Conservation (phyloP, 306 rosid species). For the Pyrus pyrifolia region DNA sequence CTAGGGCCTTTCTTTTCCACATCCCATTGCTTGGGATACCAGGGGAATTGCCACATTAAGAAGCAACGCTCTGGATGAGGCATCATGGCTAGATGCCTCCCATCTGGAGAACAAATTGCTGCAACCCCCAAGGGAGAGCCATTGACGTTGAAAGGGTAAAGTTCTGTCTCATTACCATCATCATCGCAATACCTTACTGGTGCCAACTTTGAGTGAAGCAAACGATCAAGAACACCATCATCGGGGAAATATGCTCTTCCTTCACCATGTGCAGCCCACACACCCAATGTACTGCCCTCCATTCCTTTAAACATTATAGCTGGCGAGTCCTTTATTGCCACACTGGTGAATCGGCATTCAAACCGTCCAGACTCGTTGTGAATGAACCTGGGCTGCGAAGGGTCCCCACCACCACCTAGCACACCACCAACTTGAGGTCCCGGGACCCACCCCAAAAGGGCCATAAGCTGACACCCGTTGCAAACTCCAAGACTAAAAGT, state of each 20-base stretch:
- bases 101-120: constrained; percentile 87
- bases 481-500: constrained; percentile 92
- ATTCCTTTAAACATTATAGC: constrained; percentile 79
- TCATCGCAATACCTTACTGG: constrained; percentile 84
- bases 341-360: constrained; percentile 87
- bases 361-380: constrained; percentile 85
- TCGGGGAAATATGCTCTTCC: constrained; percentile 89
- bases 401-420: constrained; percentile 73
- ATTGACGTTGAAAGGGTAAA: constrained; percentile 76
- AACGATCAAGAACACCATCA: constrained; percentile 49
- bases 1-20: constrained; percentile 80
- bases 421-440: constrained; percentile 87
- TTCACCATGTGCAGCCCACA: constrained; percentile 91
- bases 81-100: constrained; percentile 95
- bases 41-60: constrained; percentile 91
- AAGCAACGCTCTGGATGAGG: constrained; percentile 98
- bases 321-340: constrained; percentile 70
- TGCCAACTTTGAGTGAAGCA: constrained; percentile 58
- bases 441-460: constrained; percentile 87
- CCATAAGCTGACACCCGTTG: constrained; percentile 97
- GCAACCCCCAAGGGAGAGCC: constrained; percentile 90
- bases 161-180: constrained; percentile 69
- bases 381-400: constrained; percentile 81
- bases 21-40: constrained; percentile 85
- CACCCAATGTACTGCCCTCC: constrained; percentile 79